phyloP scores from a whole-genome alignment of 805 yeast species.

The Wickerhamiella slavikovae region DNA sequence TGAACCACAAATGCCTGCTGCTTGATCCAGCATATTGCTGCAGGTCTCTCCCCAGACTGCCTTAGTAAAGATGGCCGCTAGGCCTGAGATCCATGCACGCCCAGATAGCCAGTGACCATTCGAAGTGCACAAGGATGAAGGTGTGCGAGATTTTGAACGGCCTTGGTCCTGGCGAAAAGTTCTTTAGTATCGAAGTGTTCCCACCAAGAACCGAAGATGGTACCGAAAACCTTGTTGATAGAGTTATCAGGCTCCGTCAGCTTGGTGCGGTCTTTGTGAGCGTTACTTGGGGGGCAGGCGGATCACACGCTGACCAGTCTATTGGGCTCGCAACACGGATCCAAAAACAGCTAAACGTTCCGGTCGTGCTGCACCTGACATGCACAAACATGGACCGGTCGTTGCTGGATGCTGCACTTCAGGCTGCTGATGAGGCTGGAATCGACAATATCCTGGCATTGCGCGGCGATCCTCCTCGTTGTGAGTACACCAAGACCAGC shows the following conservation, averaged over 20 bases:
- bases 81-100: too few relatives aligned
- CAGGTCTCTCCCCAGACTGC: too few relatives aligned
- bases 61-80: too few relatives aligned
- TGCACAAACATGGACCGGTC: constrained; percentile 78
- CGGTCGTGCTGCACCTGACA: constrained; percentile 85
- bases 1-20: too few relatives aligned
- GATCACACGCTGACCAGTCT: constrained; percentile 75
- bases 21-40: too few relatives aligned
- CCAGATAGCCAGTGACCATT: too few relatives aligned
- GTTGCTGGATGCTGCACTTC: constrained; percentile 62
- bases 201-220: constrained; percentile 85
- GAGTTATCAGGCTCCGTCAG: constrained; percentile 75
- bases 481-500: constrained; percentile 23
- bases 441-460: constrained; percentile 77
- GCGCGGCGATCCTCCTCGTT: constrained; percentile 87
- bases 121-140: too few relatives aligned
- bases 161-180: constrained; percentile 32
- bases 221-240: constrained; percentile 58
- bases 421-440: constrained; percentile 51
- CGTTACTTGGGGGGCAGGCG: constrained; percentile 98
- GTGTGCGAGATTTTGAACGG: constrained; percentile 20
- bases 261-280: constrained; percentile 79
- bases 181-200: constrained; percentile 81
- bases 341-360: constrained; percentile 53
- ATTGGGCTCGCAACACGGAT: constrained; percentile 64